phyloP scores from a whole-genome alignment of 805 yeast genomes.

The Suhomyces vadensis region DNA sequence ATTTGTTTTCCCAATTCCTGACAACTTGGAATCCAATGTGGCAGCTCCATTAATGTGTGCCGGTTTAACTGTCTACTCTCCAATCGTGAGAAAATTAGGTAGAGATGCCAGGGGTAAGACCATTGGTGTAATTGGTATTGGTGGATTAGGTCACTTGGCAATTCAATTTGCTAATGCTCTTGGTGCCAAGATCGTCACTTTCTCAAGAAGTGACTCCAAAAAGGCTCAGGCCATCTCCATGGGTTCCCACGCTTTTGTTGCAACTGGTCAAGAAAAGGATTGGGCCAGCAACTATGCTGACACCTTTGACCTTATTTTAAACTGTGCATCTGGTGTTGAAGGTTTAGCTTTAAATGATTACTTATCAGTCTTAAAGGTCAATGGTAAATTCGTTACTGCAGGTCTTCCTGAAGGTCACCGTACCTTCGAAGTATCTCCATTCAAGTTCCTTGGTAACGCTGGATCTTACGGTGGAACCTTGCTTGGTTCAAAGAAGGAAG shows the following conservation, averaged over 20 bases:
- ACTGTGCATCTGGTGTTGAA: slow-evolving; percentile 53
- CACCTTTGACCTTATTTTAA: slow-evolving; percentile 52
- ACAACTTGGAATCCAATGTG: slow-evolving; percentile 41
- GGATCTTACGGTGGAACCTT: slow-evolving; percentile 57
- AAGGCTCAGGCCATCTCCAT: slow-evolving; percentile 48
- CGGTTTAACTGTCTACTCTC: slow-evolving; percentile 72
- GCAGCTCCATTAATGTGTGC: slow-evolving; percentile 81
- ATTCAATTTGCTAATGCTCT: slow-evolving; percentile 57
- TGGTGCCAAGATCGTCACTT: slow-evolving; percentile 60
- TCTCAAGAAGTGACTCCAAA: slow-evolving; percentile 53
- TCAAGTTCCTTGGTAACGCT: slow-evolving; percentile 52
- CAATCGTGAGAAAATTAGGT: slow-evolving; percentile 48
- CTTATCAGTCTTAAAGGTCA: slow-evolving; percentile 53
- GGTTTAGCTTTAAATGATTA: slow-evolving; percentile 51
- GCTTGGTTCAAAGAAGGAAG: slow-evolving; percentile 64
- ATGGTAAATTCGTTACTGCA: slow-evolving; percentile 60
- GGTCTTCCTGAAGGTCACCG: slow-evolving; percentile 60
- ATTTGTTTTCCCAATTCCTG: slow-evolving; percentile 65
- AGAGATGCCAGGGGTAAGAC: slow-evolving; percentile 46
- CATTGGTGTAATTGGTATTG: slow-evolving; percentile 57
- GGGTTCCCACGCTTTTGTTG: slow-evolving; percentile 56
- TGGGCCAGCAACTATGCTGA: slow-evolving; percentile 38
- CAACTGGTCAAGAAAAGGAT: slow-evolving; percentile 50
- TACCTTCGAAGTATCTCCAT: slow-evolving; percentile 48
- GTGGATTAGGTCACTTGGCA: slow-evolving; percentile 61